Percentiles rank a stretch among this genome's conserved stretches.
These are phyloP conservation scores for Ophiostoma himal-ulmi DNA, from an alignment of 2,329 filamentous ascomycete genomes.

Conservation along the genomic window DNA sequence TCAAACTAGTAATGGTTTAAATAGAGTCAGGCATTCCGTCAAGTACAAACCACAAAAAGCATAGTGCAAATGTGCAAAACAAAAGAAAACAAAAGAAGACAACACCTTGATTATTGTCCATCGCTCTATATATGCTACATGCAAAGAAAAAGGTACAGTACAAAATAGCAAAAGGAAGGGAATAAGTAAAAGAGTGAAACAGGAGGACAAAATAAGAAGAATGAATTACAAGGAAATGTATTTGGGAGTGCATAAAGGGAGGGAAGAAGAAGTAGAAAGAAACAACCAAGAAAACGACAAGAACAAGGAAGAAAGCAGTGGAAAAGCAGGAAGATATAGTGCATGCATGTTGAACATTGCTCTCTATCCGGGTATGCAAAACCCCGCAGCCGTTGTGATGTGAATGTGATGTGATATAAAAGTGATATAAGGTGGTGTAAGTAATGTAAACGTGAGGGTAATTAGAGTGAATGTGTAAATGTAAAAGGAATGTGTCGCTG, in stretches of 20 bases:
- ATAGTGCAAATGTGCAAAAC: neutral
- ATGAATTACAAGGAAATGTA: conserved; percentile 5
- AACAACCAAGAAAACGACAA: neutral
- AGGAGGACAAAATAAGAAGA: neutral
- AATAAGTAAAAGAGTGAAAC: neutral
- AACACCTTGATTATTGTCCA: neutral
- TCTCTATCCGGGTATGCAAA: conserved; percentile 3
- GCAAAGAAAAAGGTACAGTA: neutral
- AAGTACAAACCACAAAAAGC: neutral
- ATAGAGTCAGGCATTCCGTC: too few relatives aligned
- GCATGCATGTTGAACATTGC: neutral
- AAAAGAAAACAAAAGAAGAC: too few relatives aligned
- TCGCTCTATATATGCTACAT: neutral
- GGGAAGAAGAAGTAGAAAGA: neutral
- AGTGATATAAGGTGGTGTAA: neutral
- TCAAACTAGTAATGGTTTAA: too few relatives aligned
- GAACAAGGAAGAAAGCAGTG: neutral
- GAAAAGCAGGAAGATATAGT: neutral
- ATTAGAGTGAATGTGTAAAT: neutral
- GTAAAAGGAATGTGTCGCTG: neutral
- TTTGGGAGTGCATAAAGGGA: neutral
- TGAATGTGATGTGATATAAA: neutral
- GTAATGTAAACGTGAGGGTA: neutral
- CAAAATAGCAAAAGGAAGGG: neutral
- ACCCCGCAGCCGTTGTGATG: neutral